Evolutionary conservation across 331 rosid species (phyloP).

Genomic region (Arachis monticola): DNA sequence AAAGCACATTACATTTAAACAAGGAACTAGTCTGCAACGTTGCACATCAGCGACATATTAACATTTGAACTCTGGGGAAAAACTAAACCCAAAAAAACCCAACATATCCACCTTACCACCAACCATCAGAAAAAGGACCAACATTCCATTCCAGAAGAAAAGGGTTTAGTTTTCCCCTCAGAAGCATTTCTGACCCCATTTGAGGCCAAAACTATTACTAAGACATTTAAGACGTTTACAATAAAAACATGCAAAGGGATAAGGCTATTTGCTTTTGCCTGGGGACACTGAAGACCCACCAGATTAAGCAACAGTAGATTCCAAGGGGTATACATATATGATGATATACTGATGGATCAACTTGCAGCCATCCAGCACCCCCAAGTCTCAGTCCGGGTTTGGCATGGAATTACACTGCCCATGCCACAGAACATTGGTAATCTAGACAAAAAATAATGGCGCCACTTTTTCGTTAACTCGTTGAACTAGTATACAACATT

Average conservation of each 20-base stretch:
- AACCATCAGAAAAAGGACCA: slow-evolving; percentile 41
- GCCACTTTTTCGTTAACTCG: slow-evolving; percentile 55
- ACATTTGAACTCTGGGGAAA: slow-evolving; percentile 38
- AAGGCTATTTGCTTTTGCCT: slow-evolving; percentile 35
- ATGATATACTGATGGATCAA: slow-evolving; percentile 53
- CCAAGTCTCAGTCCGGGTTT: slow-evolving; percentile 43
- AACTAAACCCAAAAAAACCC: slow-evolving; percentile 57
- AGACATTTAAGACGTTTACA: slow-evolving; percentile 68
- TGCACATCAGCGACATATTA: slow-evolving; percentile 64
- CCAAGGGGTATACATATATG: slow-evolving; percentile 36
- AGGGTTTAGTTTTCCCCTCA: slow-evolving; percentile 66
- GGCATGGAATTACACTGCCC: slow-evolving; percentile 49
- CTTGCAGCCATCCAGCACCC: slow-evolving; percentile 55
- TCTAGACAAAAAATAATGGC: slow-evolving; percentile 64
- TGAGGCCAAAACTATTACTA: slow-evolving; percentile 56
- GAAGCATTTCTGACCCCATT: slow-evolving; percentile 57
- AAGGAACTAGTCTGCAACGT: slow-evolving; percentile 40
- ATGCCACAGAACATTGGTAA: slow-evolving; percentile 49
- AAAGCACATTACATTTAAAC: slow-evolving; percentile 43
- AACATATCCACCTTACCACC: slow-evolving; percentile 40
- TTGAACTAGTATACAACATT: slow-evolving; percentile 46
- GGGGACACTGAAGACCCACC: slow-evolving; percentile 49
- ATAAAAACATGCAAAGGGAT: slow-evolving; percentile 44
- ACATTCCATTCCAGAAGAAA: slow-evolving; percentile 62
- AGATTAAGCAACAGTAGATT: slow-evolving; percentile 26